These are phyloP conservation scores for Lagenaria siceraria DNA, from an alignment of 306 rosid genomes.

Conservation along the genomic window DNA sequence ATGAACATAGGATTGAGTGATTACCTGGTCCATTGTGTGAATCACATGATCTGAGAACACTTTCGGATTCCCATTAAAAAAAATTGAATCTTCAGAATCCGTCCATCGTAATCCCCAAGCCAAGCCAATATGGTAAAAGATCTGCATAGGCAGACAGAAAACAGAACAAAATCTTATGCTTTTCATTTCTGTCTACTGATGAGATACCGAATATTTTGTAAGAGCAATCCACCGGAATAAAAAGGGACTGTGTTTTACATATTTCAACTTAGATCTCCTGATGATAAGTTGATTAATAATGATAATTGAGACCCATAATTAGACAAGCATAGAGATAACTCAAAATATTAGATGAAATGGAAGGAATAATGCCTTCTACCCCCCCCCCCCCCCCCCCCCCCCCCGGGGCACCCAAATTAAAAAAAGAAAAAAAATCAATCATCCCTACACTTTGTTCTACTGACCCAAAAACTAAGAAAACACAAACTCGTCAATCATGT, in stretches of 20 bases:
- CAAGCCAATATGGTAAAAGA: constrained; percentile 75
- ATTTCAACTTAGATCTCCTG: background rate
- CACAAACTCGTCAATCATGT: background rate
- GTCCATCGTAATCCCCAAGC: constrained; percentile 90
- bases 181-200: background rate
- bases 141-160: constrained; percentile 29
- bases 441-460: too few relatives aligned
- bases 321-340: background rate
- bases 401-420: too few relatives aligned
- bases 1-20: background rate
- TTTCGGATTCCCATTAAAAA: constrained; percentile 22
- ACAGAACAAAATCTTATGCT: background rate
- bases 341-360: background rate
- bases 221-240: background rate
- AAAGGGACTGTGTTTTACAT: background rate
- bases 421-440: too few relatives aligned
- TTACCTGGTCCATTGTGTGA: constrained; percentile 68
- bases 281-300: background rate
- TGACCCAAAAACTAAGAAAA: background rate
- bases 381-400: too few relatives aligned
- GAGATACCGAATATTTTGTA: too few relatives aligned
- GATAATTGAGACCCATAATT: background rate
- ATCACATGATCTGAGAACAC: constrained; percentile 42
- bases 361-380: too few relatives aligned
- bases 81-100: constrained; percentile 19